Evolutionary conservation across 2,329 filamentous ascomycete genomes (phyloP).

Genomic region (Zalaria obscura): DNA sequence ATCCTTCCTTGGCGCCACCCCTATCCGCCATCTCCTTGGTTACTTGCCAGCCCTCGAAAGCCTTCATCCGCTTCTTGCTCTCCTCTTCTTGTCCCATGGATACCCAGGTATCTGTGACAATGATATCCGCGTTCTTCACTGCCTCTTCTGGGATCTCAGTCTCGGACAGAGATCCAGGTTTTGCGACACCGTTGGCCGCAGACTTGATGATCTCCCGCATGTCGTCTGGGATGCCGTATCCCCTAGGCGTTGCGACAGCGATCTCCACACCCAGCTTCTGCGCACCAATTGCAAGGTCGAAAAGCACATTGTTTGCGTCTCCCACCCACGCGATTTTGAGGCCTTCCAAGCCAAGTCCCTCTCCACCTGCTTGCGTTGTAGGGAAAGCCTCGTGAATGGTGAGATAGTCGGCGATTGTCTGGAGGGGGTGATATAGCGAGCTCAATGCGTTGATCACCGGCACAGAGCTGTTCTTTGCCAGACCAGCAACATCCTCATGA

Average conservation of each 20-base stretch:
- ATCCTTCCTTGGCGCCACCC: constrained; percentile 73
- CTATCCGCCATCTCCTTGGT: constrained; percentile 70
- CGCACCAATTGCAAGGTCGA: constrained; percentile 78
- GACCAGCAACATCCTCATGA: constrained; percentile 33
- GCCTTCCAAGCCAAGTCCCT: constrained; percentile 56
- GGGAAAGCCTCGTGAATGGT: constrained; percentile 73
- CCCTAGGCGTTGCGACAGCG: constrained; percentile 70
- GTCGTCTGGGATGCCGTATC: constrained; percentile 62
- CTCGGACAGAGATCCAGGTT: constrained; percentile 55
- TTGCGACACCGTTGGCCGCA: constrained; percentile 42
- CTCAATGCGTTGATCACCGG: constrained; percentile 51
- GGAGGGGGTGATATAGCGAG: constrained; percentile 83
- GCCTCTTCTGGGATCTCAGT: constrained; percentile 72
- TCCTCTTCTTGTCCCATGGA: constrained; percentile 97
- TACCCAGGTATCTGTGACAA: constrained; percentile 96
- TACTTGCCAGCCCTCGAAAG: constrained; percentile 83
- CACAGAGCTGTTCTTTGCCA: constrained; percentile 33
- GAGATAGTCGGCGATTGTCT: constrained; percentile 86
- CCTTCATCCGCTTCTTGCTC: constrained; percentile 58
- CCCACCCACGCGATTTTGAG: constrained; percentile 93
- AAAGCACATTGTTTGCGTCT: constrained; percentile 94
- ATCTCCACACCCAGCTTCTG: constrained; percentile 79
- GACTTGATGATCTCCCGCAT: constrained; percentile 63
- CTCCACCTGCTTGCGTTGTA: constrained; percentile 7
- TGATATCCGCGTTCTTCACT: constrained; percentile 70